These are phyloP conservation scores for Cryoendolithus antarcticus DNA, from an alignment of 2,329 filamentous ascomycete genomes.

Conservation along the genomic window DNA sequence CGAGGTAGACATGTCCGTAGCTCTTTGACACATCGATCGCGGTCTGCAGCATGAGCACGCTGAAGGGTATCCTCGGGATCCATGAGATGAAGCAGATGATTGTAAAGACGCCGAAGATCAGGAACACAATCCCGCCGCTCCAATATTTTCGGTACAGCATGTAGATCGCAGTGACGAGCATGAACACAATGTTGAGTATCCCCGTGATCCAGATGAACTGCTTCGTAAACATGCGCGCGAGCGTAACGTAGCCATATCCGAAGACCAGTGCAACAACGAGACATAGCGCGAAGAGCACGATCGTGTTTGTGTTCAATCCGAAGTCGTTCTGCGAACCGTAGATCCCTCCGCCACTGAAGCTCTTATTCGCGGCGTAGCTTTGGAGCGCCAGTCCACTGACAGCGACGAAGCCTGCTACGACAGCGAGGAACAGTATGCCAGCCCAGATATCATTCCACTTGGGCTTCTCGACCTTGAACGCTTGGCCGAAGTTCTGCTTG, in stretches of 20 bases:
- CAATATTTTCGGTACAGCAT: constrained; percentile 69
- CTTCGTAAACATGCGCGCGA: constrained; percentile 46
- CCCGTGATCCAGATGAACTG: constrained; percentile 88
- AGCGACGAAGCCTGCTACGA: constrained; percentile 60
- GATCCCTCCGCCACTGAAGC: constrained; percentile 58
- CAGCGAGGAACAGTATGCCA: constrained; percentile 60
- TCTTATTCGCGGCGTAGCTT: constrained; percentile 55
- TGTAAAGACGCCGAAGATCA: constrained; percentile 69
- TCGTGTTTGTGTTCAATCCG: constrained; percentile 66
- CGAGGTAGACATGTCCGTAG: constrained; percentile 75
- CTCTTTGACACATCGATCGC: constrained; percentile 73
- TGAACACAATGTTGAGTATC: constrained; percentile 74
- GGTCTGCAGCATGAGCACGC: constrained; percentile 76
- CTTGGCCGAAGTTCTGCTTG: constrained; percentile 57
- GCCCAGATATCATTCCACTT: constrained; percentile 90
- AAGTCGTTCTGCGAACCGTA: constrained; percentile 56
- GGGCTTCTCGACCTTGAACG: constrained; percentile 70
- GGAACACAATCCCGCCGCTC: constrained; percentile 75
- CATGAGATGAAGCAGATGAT: constrained; percentile 77
- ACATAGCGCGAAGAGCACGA: constrained; percentile 73
- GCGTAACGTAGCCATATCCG: constrained; percentile 63
- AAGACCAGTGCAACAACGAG: constrained; percentile 62
- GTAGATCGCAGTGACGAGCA: constrained; percentile 75
- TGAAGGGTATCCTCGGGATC: constrained; percentile 85
- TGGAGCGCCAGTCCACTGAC: constrained; percentile 65